phyloP scores from a whole-genome alignment of 1,284 basidiomycete species.

The Cutaneotrichosporon curvatum region DNA sequence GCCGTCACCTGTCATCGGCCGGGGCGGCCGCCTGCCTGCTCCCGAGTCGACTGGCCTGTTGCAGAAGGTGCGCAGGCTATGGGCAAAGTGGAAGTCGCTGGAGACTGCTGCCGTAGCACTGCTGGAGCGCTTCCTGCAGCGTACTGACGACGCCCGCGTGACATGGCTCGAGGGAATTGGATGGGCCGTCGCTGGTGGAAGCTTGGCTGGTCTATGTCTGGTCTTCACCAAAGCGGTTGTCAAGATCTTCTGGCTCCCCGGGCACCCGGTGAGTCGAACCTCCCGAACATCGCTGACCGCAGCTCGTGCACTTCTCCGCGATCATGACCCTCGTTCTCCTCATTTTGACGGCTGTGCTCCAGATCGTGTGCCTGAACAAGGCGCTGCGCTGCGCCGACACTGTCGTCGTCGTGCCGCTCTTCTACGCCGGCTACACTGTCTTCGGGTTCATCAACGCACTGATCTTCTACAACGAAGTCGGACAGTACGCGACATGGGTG shows the following conservation, averaged over 20 bases:
- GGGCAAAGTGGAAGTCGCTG: conserved; percentile 47
- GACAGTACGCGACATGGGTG: conserved; percentile 74
- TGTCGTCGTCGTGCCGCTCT: conserved; percentile 65
- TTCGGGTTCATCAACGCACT: conserved; percentile 82
- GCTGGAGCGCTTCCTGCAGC: conserved; percentile 66
- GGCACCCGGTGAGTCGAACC: conserved; percentile 33
- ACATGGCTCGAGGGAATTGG: conserved; percentile 83
- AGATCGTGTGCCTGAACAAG: conserved; percentile 84
- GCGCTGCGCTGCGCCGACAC: conserved; percentile 60
- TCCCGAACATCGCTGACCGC: neutral
- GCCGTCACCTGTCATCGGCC: conserved; percentile 35
- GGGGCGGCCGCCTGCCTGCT: conserved; percentile 13
- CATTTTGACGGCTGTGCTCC: conserved; percentile 68
- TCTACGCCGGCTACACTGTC: conserved; percentile 61
- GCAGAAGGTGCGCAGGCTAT: conserved; percentile 1
- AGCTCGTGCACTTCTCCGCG: conserved; percentile 68
- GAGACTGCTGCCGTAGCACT: conserved; percentile 56
- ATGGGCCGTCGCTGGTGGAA: conserved; percentile 85
- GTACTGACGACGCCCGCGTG: conserved; percentile 71
- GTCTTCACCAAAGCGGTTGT: conserved; percentile 80
- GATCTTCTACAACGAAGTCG: conserved; percentile 79
- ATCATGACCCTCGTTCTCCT: conserved; percentile 78
- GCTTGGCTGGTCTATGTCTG: conserved; percentile 75
- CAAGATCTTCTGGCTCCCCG: conserved; percentile 32
- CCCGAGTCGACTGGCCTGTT: conserved; percentile 6